phyloP scores from a whole-genome alignment of 2,329 filamentous ascomycete species.

The Fusarium subglutinans region DNA sequence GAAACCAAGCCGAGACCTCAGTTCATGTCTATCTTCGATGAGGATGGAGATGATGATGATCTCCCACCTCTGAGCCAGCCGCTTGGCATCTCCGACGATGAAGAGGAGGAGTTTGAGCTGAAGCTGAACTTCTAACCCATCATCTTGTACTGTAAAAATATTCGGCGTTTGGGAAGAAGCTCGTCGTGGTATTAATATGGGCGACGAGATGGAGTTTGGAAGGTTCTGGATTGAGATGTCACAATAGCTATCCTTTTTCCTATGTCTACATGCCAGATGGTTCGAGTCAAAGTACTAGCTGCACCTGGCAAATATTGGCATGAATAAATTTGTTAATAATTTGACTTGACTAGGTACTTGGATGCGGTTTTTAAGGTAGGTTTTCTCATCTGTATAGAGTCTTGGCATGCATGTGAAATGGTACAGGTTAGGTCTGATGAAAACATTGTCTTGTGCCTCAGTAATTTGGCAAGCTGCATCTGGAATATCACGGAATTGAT shows the following conservation, averaged over 20 bases:
- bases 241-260: neutral
- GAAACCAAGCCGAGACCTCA: conserved; percentile 54
- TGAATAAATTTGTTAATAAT: neutral
- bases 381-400: neutral
- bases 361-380: neutral
- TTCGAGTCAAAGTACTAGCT: neutral
- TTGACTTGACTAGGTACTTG: neutral
- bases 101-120: conserved; percentile 66
- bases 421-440: conserved; percentile 2
- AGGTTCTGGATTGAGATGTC: neutral
- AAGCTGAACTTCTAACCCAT: conserved; percentile 51
- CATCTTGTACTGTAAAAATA: conserved; percentile 18
- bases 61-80: conserved; percentile 40
- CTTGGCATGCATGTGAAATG: neutral
- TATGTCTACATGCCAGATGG: neutral
- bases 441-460: neutral
- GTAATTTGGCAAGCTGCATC: neutral
- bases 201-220: conserved; percentile 24
- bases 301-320: neutral
- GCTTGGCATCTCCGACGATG: conserved; percentile 51
- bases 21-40: conserved; percentile 68
- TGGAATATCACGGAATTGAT: neutral
- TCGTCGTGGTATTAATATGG: neutral
- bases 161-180: conserved; percentile 30
- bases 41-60: conserved; percentile 52